Evolutionary conservation across 2,329 filamentous ascomycete genomes (phyloP), one percentile per base, ranked within the genome.

Genomic region (Drechslerella dactyloides): DNA sequence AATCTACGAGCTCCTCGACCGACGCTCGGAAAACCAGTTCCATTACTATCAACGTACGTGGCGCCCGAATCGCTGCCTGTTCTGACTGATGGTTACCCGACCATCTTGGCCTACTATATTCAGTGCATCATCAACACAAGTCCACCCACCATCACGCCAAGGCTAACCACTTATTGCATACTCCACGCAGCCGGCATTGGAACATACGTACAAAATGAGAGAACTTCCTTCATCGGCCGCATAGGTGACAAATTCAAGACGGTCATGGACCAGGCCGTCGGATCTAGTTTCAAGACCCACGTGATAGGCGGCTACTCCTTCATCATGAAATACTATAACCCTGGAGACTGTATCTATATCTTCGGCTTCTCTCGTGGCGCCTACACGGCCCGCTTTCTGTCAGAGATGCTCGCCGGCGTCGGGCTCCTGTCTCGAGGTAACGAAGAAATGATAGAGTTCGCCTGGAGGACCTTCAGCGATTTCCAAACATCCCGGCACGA

Each of bases 321-420:
- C 63, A 74, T 85, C 21, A 85, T 85, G 84, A 81, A 82, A 8
- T 84, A 83, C 75, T 85, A 85, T 40, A 72, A 50, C 17, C 75
- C 82, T 76, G 82, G 80, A 0, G 83, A 83, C 73, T 81, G 81
- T 54, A 84, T 85, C 35, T 85, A 84, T 74, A 82, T 85, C 74
- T 85, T 85, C 53, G 83, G 83, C 11, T 85, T 85, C 75, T 82
- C 81, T 6, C 81, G 83, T 21, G 83, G 83, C 1, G 83, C 83
- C 11, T 84, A 82, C 74, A 84, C 82, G 0, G 83, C 83, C n/a
- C 81, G 81, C 21, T 84, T 85, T 74, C 79, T 85, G 0, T 81
- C 83, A 0, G 80, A 82, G 51, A 84, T 85, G 83, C 77, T 85
- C 44, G 78, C 82, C 62, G 80, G 79, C 1, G 80, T 84, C 10